Conservation (phyloP, 805 yeast species). For the Barnettozyma californica region DNA sequence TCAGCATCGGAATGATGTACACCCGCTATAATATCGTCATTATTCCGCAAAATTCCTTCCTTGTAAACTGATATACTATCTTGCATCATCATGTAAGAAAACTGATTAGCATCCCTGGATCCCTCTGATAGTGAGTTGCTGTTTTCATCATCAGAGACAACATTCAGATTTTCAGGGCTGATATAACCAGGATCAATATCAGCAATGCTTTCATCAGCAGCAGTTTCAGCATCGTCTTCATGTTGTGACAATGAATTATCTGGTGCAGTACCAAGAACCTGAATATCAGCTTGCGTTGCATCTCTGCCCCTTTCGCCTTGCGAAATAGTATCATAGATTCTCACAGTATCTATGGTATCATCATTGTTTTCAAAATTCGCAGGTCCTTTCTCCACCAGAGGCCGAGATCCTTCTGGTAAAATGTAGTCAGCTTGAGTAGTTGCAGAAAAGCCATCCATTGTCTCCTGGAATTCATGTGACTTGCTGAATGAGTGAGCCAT, state of each 20-base stretch:
- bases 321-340: not conserved
- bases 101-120: not conserved
- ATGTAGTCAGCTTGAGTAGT: not conserved
- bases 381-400: not conserved
- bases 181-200: not conserved
- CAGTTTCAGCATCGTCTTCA: not conserved
- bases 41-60: constrained; percentile 1
- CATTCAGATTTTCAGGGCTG: constrained; percentile 13
- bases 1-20: not conserved
- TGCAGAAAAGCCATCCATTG: not conserved
- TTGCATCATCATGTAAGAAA: constrained; percentile 15
- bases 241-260: constrained; percentile 7
- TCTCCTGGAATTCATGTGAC: not conserved
- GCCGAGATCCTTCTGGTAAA: not conserved
- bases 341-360: not conserved
- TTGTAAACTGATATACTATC: constrained; percentile 18
- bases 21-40: too few species aligned
- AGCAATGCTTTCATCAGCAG: not conserved
- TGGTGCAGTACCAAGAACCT: constrained; percentile 24
- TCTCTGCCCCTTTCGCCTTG: not conserved
- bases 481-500: not conserved
- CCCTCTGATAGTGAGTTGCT: not conserved
- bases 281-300: constrained; percentile 16
- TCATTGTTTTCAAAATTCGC: not conserved
- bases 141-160: constrained; percentile 23